A percentile compares a stretch with the other conserved stretches of the same genome.
These are phyloP conservation scores for Dactylellina haptotyla DNA, from an alignment of 2,329 filamentous ascomycete species.

Conservation along the genomic window DNA sequence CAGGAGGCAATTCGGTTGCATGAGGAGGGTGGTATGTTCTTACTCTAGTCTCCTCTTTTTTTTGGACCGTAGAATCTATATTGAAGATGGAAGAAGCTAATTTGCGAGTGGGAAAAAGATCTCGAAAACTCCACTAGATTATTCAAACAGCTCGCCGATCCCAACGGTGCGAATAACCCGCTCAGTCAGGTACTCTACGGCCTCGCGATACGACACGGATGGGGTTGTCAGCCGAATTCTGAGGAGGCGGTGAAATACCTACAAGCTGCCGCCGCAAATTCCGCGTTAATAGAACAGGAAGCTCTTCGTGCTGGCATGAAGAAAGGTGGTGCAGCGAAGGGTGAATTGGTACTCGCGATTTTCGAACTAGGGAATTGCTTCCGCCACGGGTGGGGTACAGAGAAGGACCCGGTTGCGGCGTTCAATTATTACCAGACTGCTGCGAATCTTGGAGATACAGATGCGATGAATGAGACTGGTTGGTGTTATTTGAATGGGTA, in stretches of 20 bases:
- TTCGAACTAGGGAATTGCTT: slow-evolving; percentile 95
- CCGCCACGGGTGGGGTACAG: slow-evolving; percentile 91
- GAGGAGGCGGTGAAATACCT: slow-evolving; percentile 82
- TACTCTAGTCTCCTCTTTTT: slow-evolving; percentile 26
- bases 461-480: slow-evolving; percentile 96
- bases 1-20: slow-evolving; percentile 96
- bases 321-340: slow-evolving; percentile 93
- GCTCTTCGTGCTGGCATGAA: slow-evolving; percentile 87
- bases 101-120: slow-evolving; percentile 62
- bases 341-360: slow-evolving; percentile 93
- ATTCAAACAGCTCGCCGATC: slow-evolving; percentile 85
- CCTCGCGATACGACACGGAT: slow-evolving; percentile 88
- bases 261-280: slow-evolving; percentile 87
- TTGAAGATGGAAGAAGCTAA: not conserved
- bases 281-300: slow-evolving; percentile 83
- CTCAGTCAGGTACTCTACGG: slow-evolving; percentile 96
- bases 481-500: slow-evolving; percentile 99
- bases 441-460: slow-evolving; percentile 92
- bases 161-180: slow-evolving; percentile 85
- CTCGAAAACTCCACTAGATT: slow-evolving; percentile 81
- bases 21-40: slow-evolving; percentile 73
- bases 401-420: slow-evolving; percentile 85
- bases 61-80: not conserved
- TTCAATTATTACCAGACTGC: slow-evolving; percentile 95
- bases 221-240: slow-evolving; percentile 82